Evolutionary conservation across 805 yeast genomes (phyloP).

Genomic region (Komagataella pastoris): DNA sequence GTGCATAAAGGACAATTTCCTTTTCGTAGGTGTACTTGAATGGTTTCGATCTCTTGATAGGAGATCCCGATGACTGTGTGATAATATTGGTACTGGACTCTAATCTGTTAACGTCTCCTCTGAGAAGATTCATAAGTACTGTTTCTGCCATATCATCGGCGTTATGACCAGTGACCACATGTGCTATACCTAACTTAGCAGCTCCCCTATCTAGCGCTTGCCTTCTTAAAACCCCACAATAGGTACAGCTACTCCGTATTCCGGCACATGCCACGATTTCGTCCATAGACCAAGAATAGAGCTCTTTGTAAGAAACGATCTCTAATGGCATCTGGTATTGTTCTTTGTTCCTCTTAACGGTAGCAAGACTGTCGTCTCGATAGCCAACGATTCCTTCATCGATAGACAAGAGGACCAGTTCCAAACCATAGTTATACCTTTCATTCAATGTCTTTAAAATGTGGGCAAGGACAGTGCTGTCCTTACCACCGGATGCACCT

Average conservation of each 20-base stretch:
- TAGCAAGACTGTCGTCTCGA: slow-evolving; percentile 92
- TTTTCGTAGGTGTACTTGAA: slow-evolving; percentile 93
- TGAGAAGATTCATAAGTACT: slow-evolving; percentile 79
- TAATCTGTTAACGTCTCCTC: slow-evolving; percentile 93
- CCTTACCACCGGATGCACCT: slow-evolving; percentile 99
- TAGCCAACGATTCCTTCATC: slow-evolving; percentile 98
- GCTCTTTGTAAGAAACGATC: slow-evolving; percentile 64
- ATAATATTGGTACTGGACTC: slow-evolving; percentile 80
- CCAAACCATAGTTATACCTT: slow-evolving; percentile 77
- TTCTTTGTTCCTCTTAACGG: slow-evolving; percentile 83
- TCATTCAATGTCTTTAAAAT: slow-evolving; percentile 80
- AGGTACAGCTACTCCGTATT: slow-evolving; percentile 86
- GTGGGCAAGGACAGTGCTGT: slow-evolving; percentile 89
- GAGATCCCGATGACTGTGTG: slow-evolving; percentile 74
- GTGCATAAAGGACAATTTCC: slow-evolving; percentile 95
- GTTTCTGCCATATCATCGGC: slow-evolving; percentile 99
- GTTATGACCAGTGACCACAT: slow-evolving; percentile 95
- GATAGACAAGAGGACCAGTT: slow-evolving; percentile 69
- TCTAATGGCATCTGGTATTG: slow-evolving; percentile 38
- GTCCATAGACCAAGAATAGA: slow-evolving; percentile 98
- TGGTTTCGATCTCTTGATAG: slow-evolving; percentile 89
- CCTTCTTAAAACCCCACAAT: slow-evolving; percentile 93
- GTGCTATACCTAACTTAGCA: slow-evolving; percentile 66
- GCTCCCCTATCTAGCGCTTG: slow-evolving; percentile 98
- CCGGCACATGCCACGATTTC: slow-evolving; percentile 93